Base-by-base conservation (phyloP, 441 rosid species). In the Theobroma grandiflorum region DNA sequence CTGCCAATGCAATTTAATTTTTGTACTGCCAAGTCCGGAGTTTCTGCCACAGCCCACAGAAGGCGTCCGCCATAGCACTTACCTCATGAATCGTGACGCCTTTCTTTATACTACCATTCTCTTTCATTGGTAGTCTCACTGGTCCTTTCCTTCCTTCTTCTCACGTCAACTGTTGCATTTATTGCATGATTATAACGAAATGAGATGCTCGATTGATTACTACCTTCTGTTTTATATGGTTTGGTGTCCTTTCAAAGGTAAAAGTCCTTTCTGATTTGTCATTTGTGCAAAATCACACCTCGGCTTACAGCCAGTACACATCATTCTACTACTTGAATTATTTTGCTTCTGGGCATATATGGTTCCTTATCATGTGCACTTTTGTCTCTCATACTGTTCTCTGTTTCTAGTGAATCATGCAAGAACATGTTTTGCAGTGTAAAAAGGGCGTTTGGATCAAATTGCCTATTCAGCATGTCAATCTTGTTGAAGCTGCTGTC, bases 361-460 rank as follows among this genome's bases (percentile, higher is more conserved):
- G 40, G 64, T 26, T 59, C 67, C 67, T 12, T 35, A 33, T 63
- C 67, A 74, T 33, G 42, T 63, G 0, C 20, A 49, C 50, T 7
- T 16, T 37, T 22, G 0, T 4, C 45, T 10, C 16, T 20, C 43
- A 7, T 2, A 57, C 59, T 43, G 20, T 70, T 61, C 59, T 71
- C 52, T 68, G 18, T 45, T 43, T 70, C 62, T 71, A 22, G 53
- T 8, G 16, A 72, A 33, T 52, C 62, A 72, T 52, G 45, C 9
- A 53, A 58, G 43, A 38, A 70, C 62, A 57, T 74, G 18, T 66
- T 62, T 59, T 83, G 80, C 87, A 93, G 98, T 95, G 94, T 0
- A 96, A 90, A 86, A 91, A 62, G 75, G 99, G 98, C 50, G 90
- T 95, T 55, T 96, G 99, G 99, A 91, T 96, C 84, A 95, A 93